A percentile compares a stretch with the other conserved stretches of the same genome.
Conservation (phyloP, 192 early-diverging fungal species). For the Dissophora globulifera region DNA sequence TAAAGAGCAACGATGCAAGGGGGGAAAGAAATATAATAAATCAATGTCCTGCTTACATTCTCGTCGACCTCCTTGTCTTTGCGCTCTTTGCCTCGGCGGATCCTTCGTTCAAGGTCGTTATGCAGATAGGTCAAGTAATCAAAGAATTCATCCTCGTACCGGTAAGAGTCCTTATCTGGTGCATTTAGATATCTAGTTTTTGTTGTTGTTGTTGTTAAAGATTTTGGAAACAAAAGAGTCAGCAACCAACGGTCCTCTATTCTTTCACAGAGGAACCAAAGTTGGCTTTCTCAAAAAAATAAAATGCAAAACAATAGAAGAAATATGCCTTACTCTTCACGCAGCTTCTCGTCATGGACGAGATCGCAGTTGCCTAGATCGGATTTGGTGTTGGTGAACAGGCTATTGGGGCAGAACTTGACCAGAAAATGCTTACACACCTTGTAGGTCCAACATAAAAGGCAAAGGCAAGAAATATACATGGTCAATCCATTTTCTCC, state of each 20-base stretch:
- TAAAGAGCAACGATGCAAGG: neutral
- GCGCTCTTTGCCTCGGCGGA: conserved; percentile 74
- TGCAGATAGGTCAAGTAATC: conserved; percentile 69
- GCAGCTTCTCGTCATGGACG: conserved; percentile 85
- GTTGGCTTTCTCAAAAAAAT: no score
- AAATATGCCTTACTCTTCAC: conserved; percentile 57
- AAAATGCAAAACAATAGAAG: neutral
- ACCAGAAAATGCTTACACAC: conserved; percentile 85
- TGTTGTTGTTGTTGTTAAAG: no score
- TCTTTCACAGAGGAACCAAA: no score
- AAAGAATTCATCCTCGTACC: conserved; percentile 81
- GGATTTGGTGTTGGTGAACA: conserved; percentile 91
- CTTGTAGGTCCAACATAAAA: conserved; percentile 21
- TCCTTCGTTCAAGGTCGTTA: conserved; percentile 76
- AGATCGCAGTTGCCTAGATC: conserved; percentile 82
- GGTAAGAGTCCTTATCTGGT: conserved; percentile 72
- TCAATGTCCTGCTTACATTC: conserved; percentile 44
- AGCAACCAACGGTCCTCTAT: no score
- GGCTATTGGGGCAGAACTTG: conserved; percentile 82
- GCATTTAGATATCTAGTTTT: conserved; percentile 67
- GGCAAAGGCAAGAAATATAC: neutral
- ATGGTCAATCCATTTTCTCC: neutral
- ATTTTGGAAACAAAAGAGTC: no score
- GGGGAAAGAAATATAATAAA: no score
- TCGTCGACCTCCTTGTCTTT: conserved; percentile 74